Evolutionary conservation across 208 protist species (phyloP).

Genomic region (Crithidia acanthocephali): DNA sequence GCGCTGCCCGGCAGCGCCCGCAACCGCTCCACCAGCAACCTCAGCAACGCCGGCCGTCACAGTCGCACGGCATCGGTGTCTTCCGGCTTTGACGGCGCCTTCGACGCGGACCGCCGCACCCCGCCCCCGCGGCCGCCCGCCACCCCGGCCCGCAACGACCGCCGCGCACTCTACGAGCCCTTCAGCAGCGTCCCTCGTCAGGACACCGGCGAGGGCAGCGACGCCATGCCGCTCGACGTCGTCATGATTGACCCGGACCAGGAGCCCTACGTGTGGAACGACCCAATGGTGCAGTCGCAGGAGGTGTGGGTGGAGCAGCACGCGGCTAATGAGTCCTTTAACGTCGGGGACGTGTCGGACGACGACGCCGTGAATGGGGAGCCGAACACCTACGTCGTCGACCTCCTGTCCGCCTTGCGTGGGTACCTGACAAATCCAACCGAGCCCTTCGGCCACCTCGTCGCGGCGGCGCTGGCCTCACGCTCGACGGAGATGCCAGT

Average conservation of each 20-base stretch:
- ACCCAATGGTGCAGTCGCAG: background rate
- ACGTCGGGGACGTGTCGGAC: conserved; percentile 36
- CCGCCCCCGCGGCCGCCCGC: background rate
- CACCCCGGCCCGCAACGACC: background rate
- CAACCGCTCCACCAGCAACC: background rate
- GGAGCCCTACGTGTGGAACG: conserved; percentile 12
- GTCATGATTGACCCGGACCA: conserved; percentile 25
- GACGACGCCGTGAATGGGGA: conserved; percentile 31
- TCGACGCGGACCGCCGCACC: background rate
- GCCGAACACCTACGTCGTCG: conserved; percentile 56
- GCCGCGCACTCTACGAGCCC: conserved; percentile 19
- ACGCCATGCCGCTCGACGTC: conserved; percentile 21
- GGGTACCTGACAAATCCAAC: conserved; percentile 70
- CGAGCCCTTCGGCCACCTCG: conserved; percentile 77
- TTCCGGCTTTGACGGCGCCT: conserved; percentile 10
- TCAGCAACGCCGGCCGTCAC: background rate
- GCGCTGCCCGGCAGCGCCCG: background rate
- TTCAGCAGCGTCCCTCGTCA: conserved; percentile 8
- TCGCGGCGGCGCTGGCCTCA: conserved; percentile 72
- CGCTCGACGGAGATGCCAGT: conserved; percentile 61
- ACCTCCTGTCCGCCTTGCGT: conserved; percentile 67
- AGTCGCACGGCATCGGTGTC: conserved; percentile 17
- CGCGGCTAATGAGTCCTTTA: conserved; percentile 25
- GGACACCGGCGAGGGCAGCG: background rate
- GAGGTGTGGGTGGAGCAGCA: conserved; percentile 6